These are phyloP conservation scores for Pleurotus cornucopiae DNA, from an alignment of 768 basidiomycete genomes.

Conservation along the genomic window DNA sequence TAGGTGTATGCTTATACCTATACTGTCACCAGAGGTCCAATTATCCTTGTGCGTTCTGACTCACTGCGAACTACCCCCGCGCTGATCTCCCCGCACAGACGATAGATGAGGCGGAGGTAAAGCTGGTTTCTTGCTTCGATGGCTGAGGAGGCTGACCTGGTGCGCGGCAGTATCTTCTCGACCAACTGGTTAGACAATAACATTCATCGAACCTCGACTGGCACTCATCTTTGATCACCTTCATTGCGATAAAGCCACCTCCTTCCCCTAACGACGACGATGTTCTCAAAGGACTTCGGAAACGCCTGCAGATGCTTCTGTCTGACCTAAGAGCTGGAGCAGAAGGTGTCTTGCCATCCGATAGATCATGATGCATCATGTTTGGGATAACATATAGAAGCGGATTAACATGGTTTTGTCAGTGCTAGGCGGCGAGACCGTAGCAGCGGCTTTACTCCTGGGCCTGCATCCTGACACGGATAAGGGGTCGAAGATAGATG, in stretches of 20 bases:
- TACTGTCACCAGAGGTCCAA: background rate
- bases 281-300: conserved; percentile 30
- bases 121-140: background rate
- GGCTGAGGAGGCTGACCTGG: background rate
- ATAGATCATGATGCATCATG: background rate
- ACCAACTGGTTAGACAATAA: conserved; percentile 27
- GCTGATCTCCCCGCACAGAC: background rate
- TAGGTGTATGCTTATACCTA: background rate
- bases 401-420: too few species aligned
- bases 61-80: background rate
- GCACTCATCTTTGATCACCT: background rate
- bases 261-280: conserved; percentile 33
- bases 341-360: conserved; percentile 19
- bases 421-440: too few species aligned
- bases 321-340: conserved; percentile 28
- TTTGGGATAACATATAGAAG: too few species aligned
- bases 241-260: conserved; percentile 22
- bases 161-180: conserved; percentile 27
- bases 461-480: too few species aligned
- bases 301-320: conserved; percentile 30
- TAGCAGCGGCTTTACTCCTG: too few species aligned
- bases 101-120: conserved; percentile 3
- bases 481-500: too few species aligned
- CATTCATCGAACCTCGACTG: too few species aligned
- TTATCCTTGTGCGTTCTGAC: background rate